phyloP scores from a whole-genome alignment of 2,329 filamentous ascomycete genomes.

The Paramyrothecium roridum region DNA sequence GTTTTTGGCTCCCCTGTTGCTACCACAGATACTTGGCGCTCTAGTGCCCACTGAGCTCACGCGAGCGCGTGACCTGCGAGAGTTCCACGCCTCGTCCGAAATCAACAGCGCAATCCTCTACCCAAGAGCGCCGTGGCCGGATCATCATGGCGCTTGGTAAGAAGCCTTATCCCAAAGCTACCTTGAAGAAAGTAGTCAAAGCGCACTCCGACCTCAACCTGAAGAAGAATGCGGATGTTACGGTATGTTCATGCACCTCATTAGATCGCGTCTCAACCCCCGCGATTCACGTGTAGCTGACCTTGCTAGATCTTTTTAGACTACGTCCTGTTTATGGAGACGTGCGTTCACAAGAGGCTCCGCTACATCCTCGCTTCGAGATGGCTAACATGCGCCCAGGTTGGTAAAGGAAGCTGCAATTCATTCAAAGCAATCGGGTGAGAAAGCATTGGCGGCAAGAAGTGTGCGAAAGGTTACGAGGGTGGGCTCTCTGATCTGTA shows the following conservation, averaged over 20 bases:
- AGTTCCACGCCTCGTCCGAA: too few relatives aligned
- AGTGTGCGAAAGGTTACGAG: conserved; percentile 76
- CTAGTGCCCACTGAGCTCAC: too few relatives aligned
- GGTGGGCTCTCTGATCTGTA: conserved; percentile 44
- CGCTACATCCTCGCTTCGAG: neutral
- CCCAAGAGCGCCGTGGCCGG: too few relatives aligned
- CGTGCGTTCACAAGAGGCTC: conserved; percentile 31
- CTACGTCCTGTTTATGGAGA: conserved; percentile 78
- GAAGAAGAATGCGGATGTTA: conserved; percentile 81
- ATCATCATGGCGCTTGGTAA: conserved; percentile 43
- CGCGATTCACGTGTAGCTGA: conserved; percentile 13
- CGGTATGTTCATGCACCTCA: conserved; percentile 47
- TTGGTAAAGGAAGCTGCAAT: conserved; percentile 79
- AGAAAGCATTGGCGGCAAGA: conserved; percentile 70
- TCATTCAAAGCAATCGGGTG: conserved; percentile 69
- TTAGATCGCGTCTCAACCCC: neutral
- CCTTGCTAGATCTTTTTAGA: conserved; percentile 71
- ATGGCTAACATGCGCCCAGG: neutral
- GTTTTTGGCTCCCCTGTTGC: too few relatives aligned
- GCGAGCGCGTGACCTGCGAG: too few relatives aligned
- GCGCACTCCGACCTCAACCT: conserved; percentile 78
- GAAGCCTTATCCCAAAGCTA: conserved; percentile 79
- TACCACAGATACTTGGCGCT: too few relatives aligned
- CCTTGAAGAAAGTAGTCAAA: conserved; percentile 86
- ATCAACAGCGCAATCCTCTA: too few relatives aligned